Evolutionary conservation across 371 early-diverging fungal species (phyloP).

Genomic region (Nematocida homosporus): DNA sequence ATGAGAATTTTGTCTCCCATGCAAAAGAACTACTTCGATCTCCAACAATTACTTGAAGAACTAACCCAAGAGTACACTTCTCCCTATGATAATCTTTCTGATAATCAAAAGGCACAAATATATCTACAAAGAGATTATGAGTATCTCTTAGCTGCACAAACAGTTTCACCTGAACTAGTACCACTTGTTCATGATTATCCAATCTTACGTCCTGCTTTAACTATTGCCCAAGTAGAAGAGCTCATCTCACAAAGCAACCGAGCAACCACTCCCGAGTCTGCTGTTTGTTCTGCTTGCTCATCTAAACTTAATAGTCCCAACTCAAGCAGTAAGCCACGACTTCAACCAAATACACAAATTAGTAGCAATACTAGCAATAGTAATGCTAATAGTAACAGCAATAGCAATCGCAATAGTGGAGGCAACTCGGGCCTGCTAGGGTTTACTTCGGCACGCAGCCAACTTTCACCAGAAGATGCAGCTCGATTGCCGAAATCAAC

Average conservation of each 20-base stretch:
- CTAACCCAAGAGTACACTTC: slow-evolving; percentile 8
- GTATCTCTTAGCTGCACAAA: slow-evolving; percentile 3
- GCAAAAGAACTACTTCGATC: slow-evolving; percentile 45
- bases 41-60: slow-evolving; percentile 32
- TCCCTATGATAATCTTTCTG: slow-evolving; percentile 7
- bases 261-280: neutral
- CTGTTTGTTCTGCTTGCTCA: neutral
- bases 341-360: neutral
- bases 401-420: neutral
- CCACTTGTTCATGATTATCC: slow-evolving; percentile 34
- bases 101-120: neutral
- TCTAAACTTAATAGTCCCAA: neutral
- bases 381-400: neutral
- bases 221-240: slow-evolving; percentile 32
- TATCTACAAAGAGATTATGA: slow-evolving; percentile 22
- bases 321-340: neutral
- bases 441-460: neutral
- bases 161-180: neutral
- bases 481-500: slow-evolving; percentile 8
- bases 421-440: neutral
- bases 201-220: neutral
- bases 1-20: neutral
- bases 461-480: neutral
- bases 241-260: neutral
- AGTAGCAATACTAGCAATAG: neutral